Evolutionary conservation across 2,329 filamentous ascomycete genomes (phyloP), one percentile per base, ranked within the genome.

Genomic region (Pseudogymnoascus sp.): DNA sequence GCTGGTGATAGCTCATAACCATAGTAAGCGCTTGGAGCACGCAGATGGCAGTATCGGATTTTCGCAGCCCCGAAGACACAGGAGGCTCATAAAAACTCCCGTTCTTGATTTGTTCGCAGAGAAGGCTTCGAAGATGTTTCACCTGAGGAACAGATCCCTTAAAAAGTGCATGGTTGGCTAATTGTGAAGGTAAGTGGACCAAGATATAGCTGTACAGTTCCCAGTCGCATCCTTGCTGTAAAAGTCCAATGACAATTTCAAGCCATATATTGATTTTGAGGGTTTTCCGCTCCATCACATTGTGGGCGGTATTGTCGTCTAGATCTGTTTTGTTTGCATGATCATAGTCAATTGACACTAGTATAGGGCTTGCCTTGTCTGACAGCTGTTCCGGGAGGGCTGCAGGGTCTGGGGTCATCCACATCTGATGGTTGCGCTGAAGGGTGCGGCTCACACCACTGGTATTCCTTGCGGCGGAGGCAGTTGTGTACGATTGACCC

Each of bases 191-290:
- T 8, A 97, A 78, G 73, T 96, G 90, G 5, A 91, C 89, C 31
- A 99, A 79, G 16, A 93, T 84, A 72, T 93, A 97, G 75, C 91
- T 93, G 78, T 96, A 96, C 1, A 96, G 80, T 72, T 97, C 92
- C 93, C 93, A 97, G 66, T 95, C 88, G 59, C 85, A 84, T 42
- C 88, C 89, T 63, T 86, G 82, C 67, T 89, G 85, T 46, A 96
- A 77, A n/a, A 95, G 77, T n/a, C 81, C 80, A 25, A 91, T 83
- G 38, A 96, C 80, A 9, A 86, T 82, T 66, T 93, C 89, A n/a
- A 96, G 80, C 89, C 91, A 96, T 1, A 67, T 53, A 46, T 63
- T 63, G 25, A 74, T 68, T 34, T 70, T 65, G 5, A 74, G 63
- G 6, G 63, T 59, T 53, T 31, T 43, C 40, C 60, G 23, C 25